phyloP scores from a whole-genome alignment of 2,329 filamentous ascomycete genomes.

The Hypoxylon sp. region DNA sequence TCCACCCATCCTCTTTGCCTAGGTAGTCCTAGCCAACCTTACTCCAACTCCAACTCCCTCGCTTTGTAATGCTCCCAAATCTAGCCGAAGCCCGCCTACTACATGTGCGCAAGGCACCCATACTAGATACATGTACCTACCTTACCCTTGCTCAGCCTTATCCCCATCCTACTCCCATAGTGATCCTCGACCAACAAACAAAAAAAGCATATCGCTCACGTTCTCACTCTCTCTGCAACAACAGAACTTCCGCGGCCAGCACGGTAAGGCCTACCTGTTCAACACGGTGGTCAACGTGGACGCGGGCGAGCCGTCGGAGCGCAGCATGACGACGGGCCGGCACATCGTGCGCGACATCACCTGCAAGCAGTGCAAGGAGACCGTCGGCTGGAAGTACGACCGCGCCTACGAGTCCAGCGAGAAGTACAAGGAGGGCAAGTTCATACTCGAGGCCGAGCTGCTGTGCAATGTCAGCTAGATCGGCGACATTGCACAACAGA shows the following conservation, averaged over 20 bases:
- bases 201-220: neutral
- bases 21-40: constrained; percentile 4
- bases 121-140: neutral
- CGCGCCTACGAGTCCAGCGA: constrained; percentile 92
- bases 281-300: constrained; percentile 93
- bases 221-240: neutral
- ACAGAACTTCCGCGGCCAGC: constrained; percentile 97
- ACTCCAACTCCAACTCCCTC: constrained; percentile 7
- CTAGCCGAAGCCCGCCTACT: constrained; percentile 3
- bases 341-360: constrained; percentile 95
- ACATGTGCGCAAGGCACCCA: neutral
- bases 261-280: constrained; percentile 98
- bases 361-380: constrained; percentile 91
- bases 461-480: constrained; percentile 80
- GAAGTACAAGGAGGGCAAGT: constrained; percentile 99
- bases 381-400: constrained; percentile 99
- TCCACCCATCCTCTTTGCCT: constrained; percentile 24
- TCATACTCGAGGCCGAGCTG: constrained; percentile 92
- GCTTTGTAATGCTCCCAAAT: neutral
- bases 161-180: neutral
- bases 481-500: too few species aligned
- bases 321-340: constrained; percentile 97
- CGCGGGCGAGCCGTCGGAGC: constrained; percentile 86
- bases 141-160: neutral
- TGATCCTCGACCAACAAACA: neutral